Conservation (phyloP, 164 flowering plant genomes). For the Euptelea pleiosperma region DNA sequence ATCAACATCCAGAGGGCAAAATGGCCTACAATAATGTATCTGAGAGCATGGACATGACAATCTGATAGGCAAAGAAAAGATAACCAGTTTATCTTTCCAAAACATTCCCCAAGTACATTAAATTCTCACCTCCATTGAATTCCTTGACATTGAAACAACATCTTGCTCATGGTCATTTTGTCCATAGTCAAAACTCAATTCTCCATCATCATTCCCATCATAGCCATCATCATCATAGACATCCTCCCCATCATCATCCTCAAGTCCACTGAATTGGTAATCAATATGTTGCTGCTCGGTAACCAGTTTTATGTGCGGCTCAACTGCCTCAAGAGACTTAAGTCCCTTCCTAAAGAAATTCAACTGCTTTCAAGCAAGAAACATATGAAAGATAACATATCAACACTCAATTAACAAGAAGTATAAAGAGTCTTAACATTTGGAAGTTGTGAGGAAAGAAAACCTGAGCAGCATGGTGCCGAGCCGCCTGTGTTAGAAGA, state of each 20-base stretch:
- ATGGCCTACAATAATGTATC: too few relatives aligned
- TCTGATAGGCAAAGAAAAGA: background rate
- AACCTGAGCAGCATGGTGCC: conserved; percentile 99
- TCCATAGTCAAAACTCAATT: conserved; percentile 80
- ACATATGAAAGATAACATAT: conserved; percentile 5
- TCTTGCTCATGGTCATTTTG: conserved; percentile 44
- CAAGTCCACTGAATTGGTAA: conserved; percentile 76
- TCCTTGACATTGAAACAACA: conserved; percentile 36
- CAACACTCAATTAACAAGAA: background rate
- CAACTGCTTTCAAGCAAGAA: conserved; percentile 46
- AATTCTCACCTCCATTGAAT: conserved; percentile 65
- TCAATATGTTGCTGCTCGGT: conserved; percentile 79
- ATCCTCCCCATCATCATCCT: conserved; percentile 58
- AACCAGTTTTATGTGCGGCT: conserved; percentile 65
- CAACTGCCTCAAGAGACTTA: conserved; percentile 68
- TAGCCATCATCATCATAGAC: conserved; percentile 37
- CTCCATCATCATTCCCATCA: conserved; percentile 54
- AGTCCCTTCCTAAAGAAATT: conserved; percentile 72
- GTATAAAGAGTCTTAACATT: background rate
- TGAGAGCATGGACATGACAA: background rate
- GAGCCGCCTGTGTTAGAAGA: conserved; percentile 90
- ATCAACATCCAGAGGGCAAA: too few relatives aligned
- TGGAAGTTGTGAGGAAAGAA: conserved; percentile 5
- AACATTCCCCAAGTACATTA: background rate
- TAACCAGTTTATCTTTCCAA: background rate